Conservation (phyloP, 1,139 yeast species). For the Pichia sp. region DNA sequence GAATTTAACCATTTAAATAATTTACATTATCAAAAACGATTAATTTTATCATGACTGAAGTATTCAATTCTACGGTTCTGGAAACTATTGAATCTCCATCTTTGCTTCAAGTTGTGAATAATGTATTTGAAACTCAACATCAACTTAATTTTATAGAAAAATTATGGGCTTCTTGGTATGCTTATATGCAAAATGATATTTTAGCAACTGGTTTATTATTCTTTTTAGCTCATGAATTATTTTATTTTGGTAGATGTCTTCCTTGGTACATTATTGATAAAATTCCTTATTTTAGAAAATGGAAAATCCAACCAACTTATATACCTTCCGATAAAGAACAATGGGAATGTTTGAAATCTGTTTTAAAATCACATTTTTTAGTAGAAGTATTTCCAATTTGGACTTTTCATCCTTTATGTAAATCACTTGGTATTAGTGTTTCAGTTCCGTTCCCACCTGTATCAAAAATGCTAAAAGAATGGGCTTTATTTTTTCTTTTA, state of each 20-base stretch:
- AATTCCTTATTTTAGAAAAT: conserved; percentile 67
- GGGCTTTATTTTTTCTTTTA: conserved; percentile 67
- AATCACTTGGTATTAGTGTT: conserved; percentile 65
- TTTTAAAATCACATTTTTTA: conserved; percentile 75
- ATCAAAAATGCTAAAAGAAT: conserved; percentile 55
- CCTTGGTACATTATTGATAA: conserved; percentile 86
- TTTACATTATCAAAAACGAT: neutral
- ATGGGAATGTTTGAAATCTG: conserved; percentile 86
- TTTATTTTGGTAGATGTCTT: conserved; percentile 79
- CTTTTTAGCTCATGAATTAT: conserved; percentile 68
- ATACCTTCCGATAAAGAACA: conserved; percentile 79
- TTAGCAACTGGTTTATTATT: conserved; percentile 82
- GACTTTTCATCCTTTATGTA: conserved; percentile 91
- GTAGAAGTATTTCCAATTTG: conserved; percentile 96
- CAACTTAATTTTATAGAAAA: conserved; percentile 48
- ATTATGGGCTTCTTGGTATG: conserved; percentile 78
- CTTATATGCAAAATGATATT: conserved; percentile 67
- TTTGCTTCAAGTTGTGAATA: conserved; percentile 31
- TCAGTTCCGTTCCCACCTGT: conserved; percentile 79
- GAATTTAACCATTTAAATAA: neutral
- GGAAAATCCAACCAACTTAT: conserved; percentile 79
- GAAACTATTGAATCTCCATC: conserved; percentile 23
- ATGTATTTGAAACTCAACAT: conserved; percentile 33
- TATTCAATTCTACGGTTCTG: conserved; percentile 27
- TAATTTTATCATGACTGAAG: conserved; percentile 24